Evolutionary conservation across 2,329 filamentous ascomycete species (phyloP).

Genomic region (Chaetomiaceae sp.): DNA sequence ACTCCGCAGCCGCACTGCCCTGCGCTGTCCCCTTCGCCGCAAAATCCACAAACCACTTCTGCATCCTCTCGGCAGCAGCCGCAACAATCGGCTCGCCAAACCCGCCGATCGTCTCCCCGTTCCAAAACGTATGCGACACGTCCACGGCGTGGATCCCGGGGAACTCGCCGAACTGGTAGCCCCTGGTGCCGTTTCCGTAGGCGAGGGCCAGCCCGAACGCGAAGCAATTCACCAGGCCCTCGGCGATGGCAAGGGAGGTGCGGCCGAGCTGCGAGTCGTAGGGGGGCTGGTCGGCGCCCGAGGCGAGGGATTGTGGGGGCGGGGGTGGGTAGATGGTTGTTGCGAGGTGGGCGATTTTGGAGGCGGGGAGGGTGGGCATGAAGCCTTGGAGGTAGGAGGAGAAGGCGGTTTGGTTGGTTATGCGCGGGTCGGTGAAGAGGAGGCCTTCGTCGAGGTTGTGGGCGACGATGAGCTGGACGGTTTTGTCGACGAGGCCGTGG

Average conservation of each 20-base stretch:
- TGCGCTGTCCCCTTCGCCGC: not conserved
- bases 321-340: conserved; percentile 5
- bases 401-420: conserved; percentile 9
- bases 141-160: conserved; percentile 12
- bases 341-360: conserved; percentile 11
- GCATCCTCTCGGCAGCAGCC: not conserved
- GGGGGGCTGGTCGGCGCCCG: conserved; percentile 5
- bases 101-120: conserved; percentile 1
- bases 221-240: conserved; percentile 5
- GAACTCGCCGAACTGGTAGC: conserved; percentile 7
- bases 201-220: conserved; percentile 6
- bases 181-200: conserved; percentile 6
- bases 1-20: conserved; percentile 5
- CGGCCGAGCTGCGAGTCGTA: conserved; percentile 8
- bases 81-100: conserved; percentile 1
- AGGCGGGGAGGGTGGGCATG: conserved; percentile 5
- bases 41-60: conserved; percentile 10
- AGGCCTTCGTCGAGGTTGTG: conserved; percentile 9
- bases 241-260: conserved; percentile 5
- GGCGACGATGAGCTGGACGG: conserved; percentile 11
- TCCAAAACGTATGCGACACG: conserved; percentile 9
- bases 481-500: conserved; percentile 1
- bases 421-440: conserved; percentile 15
- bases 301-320: not conserved
- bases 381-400: conserved; percentile 5